Base-by-base conservation (phyloP, 257 asterid species). In the Anisodus acutangulus region DNA sequence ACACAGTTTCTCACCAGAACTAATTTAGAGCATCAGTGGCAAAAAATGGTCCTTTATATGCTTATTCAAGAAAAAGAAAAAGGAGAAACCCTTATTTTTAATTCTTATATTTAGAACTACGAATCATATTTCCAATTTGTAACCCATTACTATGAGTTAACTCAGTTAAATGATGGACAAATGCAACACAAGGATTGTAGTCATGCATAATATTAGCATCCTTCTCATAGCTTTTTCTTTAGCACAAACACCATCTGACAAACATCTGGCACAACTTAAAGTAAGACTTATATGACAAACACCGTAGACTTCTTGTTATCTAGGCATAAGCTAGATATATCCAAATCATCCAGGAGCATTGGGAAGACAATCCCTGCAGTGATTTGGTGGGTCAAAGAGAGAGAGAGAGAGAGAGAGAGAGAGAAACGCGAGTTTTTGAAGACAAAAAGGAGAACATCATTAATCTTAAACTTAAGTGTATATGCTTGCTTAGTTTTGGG, bases 1-100 rank as follows among this genome's bases (percentile, higher is more conserved):
- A 57, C 69, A 57, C 80, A 51, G 37, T 57, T 49, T 59, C 41
- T 53, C 81, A 76, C 64, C 64, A 76, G 66, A 76, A 76, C 9
- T 51, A 76, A 76, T 26, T 76, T 76, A 76, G 47, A 53, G 35
- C 19, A 53, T 49, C 81, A 51, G 31, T 74, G 19, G 80, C 16
- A 74, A 10, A 47, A 74, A 74, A 19, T 49, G 39, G n/a, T 47
- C 80, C 60, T 19, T 74, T 5, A 74, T 41, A 49, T 74, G 19
- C 60, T 11, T 49, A 74, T 0, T 74, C 60, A 71, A 47, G 39
- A 74, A 5, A 63, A 66, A 12, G 19, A 2, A 66, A 72, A 72
- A 47, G 80, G 41, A 72, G 60, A 11, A 72, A 74, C 60, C 41
- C 19, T 47, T 49, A n/a, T 10, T 22, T 74, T 54, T 37, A 11